Evolutionary conservation across 768 basidiomycete genomes (phyloP), one percentile per base, ranked within the genome.

Genomic region (Suillus brevipes): DNA sequence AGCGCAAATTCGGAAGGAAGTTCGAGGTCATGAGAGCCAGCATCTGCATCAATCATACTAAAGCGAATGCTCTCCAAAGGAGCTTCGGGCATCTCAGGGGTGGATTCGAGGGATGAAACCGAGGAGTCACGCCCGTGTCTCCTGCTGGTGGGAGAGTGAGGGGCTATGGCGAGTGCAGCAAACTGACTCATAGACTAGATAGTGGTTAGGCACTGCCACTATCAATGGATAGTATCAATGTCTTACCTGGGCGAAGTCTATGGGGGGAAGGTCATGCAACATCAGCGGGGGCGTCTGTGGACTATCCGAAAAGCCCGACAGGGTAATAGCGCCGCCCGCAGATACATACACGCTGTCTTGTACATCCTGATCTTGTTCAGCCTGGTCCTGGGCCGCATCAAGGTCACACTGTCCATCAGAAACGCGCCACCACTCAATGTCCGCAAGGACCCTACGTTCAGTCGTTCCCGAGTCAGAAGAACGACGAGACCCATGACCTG

Each of bases 391-490:
- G 63, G 72, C 75, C 60, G 73, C 69, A 73, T 80, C 81, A 69
- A 74, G 76, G 68, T 78, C 80, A 64, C 80, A 80, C 78, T 94
- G 91, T 67, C 89, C 88, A 66, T 88, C 90, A 67, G 84, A 79
- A 69, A 93, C 91, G 71, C 82, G 85, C 91, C 91, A 93, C 91
- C 92, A 94, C 75, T 92, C 91, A 72, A 94, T 89, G 80, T 94
- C 92, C 40, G 90, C 91, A 66, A 94, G 83, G 70, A 94, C 90
- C 69, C 90, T 84, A 73, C 92, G 84, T 68, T 76, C 80, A 69
- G 74, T 76, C 42, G 84, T 85, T 72, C 90, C 87, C 69, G 90
- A 90, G 66, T 85, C 89, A 25, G 87, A 87, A 14, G 89, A 84
- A 65, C 91, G 87, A 72, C 89, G 84, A 9, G 78, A 76, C 62